Percentiles rank a stretch among this genome's conserved stretches.
These are phyloP conservation scores for Nitzschia palea DNA, from an alignment of 108 stramenopile species.

Conservation along the genomic window DNA sequence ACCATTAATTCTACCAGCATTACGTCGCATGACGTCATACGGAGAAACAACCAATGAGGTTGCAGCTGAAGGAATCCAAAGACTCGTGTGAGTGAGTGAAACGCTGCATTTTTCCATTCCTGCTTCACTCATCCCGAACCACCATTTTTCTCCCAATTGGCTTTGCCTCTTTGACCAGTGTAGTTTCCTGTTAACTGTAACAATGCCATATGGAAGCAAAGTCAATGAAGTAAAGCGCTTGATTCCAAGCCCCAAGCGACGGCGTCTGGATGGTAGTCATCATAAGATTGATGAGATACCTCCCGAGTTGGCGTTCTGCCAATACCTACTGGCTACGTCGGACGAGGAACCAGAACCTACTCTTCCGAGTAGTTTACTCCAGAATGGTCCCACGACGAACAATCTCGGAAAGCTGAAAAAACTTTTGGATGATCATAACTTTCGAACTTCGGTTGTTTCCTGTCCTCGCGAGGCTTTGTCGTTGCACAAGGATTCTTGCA, in stretches of 20 bases:
- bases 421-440: conserved; percentile 34
- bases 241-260: conserved; percentile 11
- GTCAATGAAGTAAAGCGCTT: background rate
- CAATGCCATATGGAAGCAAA: background rate
- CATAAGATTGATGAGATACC: background rate
- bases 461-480: conserved; percentile 51
- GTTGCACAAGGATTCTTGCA: conserved; percentile 50
- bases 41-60: too few relatives aligned
- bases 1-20: too few relatives aligned
- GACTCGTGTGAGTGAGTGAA: too few relatives aligned
- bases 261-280: background rate
- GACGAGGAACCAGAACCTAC: background rate
- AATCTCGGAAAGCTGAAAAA: conserved; percentile 13
- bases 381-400: background rate
- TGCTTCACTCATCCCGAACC: too few relatives aligned
- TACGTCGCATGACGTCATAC: too few relatives aligned
- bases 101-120: too few relatives aligned
- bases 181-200: too few relatives aligned
- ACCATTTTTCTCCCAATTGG: too few relatives aligned
- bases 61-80: too few relatives aligned
- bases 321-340: background rate
- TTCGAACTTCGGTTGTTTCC: conserved; percentile 52
- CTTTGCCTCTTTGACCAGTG: too few relatives aligned
- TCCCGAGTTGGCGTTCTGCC: background rate
- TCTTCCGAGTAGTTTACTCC: conserved; percentile 2